Evolutionary conservation across 2,329 filamentous ascomycete genomes (phyloP), one percentile per base, ranked within the genome.

Genomic region (Penicillium sclerotigenum): DNA sequence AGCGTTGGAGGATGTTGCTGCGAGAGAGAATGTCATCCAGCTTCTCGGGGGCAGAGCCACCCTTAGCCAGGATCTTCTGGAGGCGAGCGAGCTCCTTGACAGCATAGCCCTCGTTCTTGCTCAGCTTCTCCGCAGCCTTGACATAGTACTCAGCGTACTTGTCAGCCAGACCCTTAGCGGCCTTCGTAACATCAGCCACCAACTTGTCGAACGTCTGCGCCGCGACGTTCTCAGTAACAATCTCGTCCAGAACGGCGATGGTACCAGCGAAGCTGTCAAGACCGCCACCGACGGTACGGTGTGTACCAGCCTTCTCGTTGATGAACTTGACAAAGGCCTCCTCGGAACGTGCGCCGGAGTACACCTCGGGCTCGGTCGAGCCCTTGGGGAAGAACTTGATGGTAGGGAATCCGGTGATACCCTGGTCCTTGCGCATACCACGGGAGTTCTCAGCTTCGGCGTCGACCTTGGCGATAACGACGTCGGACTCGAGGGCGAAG

Each of bases 321-420:
- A 99, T 73, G 79, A 88, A 99, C 5, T 82, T 75, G 64, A 97
- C 75, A 40, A 99, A 80, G 62, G 86, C 88, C 45, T 83, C 80
- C 80, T 97, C 91, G 47, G 80, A 80, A 64, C 94, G 92, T 59
- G 83, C 89, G 59, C 89, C 87, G 52, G 81, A 78, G 82, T 97
- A 99, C 43, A 80, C 71, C 66, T 87, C 82, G 43, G 86, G 75
- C 70, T 88, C 85, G 61, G 83, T 89, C 71, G 86, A 89, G 66
- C 91, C 92, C 74, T 88, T 89, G 65, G 91, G 84, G 84, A 97
- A 99, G 84, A 88, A 99, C 80, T 96, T 96, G 81, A 99, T 96
- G 60, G 94, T 99, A 47, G 94, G 94, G 82, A 95, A 99, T 34
- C 88, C 90, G 53, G 83, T 83, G 65, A 99, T 85, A 59, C 87